A percentile compares a stretch with the other conserved stretches of the same genome.
Evolutionary conservation across 108 stramenopile genomes (phyloP).

Genomic region (Pseudonitzschia pungens): DNA sequence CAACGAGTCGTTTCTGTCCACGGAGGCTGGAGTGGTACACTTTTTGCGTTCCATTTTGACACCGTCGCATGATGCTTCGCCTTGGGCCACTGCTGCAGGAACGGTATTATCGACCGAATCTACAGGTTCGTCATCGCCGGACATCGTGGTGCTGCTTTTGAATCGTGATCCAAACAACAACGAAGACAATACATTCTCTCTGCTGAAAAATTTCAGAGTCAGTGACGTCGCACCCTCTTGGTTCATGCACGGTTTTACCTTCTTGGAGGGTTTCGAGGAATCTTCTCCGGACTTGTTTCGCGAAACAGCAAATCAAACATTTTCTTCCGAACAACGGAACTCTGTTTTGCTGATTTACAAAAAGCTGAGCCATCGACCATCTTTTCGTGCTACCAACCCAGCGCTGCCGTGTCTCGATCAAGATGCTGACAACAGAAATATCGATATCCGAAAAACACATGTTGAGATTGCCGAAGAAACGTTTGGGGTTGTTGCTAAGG

Average conservation of each 20-base stretch:
- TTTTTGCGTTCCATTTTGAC: conserved; percentile 40
- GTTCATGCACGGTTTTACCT: conserved; percentile 35
- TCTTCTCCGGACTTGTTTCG: neutral
- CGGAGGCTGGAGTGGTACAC: conserved; percentile 23
- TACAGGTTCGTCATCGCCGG: neutral
- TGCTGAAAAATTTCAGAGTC: conserved; percentile 42
- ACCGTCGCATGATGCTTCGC: conserved; percentile 32
- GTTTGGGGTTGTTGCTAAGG: conserved; percentile 13
- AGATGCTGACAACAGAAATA: too few relatives aligned
- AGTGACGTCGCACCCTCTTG: conserved; percentile 54
- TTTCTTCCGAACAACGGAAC: neutral
- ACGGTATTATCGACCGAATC: neutral
- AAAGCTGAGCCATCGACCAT: conserved; percentile 24
- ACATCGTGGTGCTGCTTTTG: conserved; percentile 18
- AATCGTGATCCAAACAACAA: neutral
- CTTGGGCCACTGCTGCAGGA: conserved; percentile 31
- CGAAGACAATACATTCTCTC: conserved; percentile 1
- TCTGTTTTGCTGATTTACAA: conserved; percentile 39
- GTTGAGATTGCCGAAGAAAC: neutral
- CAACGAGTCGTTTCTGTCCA: conserved; percentile 12
- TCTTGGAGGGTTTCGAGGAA: conserved; percentile 15
- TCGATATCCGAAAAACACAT: too few relatives aligned
- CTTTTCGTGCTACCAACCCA: conserved; percentile 18
- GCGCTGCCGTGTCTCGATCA: neutral
- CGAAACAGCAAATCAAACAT: neutral